These are phyloP conservation scores for Penicillium tannophilum DNA, from an alignment of 495 filamentous ascomycete genomes.

Conservation along the genomic window DNA sequence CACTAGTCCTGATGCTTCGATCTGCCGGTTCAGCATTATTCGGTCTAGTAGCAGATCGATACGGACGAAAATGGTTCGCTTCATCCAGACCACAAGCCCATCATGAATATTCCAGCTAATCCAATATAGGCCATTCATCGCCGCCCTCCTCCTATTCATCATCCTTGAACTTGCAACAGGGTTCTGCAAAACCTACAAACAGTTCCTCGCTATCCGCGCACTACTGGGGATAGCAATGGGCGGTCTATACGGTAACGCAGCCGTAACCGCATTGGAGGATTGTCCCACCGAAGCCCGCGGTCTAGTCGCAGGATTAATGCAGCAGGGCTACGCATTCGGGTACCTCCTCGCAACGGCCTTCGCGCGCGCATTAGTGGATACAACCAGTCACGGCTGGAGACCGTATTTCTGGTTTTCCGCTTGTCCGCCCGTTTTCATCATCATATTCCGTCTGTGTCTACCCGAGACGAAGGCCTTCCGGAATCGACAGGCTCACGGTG, in stretches of 20 bases:
- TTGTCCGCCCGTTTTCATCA: slow-evolving; percentile 72
- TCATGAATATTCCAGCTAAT: background rate
- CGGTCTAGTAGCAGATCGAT: slow-evolving; percentile 74
- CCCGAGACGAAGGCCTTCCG: slow-evolving; percentile 69
- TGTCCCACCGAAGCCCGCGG: slow-evolving; percentile 70
- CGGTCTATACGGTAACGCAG: slow-evolving; percentile 82
- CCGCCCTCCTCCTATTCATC: slow-evolving; percentile 80
- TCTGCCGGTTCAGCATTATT: slow-evolving; percentile 72
- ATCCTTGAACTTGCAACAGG: slow-evolving; percentile 73
- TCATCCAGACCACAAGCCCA: background rate
- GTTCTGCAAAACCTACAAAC: slow-evolving; percentile 69
- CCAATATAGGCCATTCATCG: slow-evolving; percentile 58
- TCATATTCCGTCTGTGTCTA: slow-evolving; percentile 68
- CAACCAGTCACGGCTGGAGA: slow-evolving; percentile 68
- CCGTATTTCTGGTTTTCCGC: slow-evolving; percentile 83
- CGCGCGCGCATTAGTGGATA: slow-evolving; percentile 65
- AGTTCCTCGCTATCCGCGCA: slow-evolving; percentile 74
- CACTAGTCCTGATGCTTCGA: slow-evolving; percentile 75
- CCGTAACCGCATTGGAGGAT: slow-evolving; percentile 79
- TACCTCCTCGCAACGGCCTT: slow-evolving; percentile 80
- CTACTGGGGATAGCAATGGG: slow-evolving; percentile 86
- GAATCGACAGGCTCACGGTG: slow-evolving; percentile 56
- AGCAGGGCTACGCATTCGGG: slow-evolving; percentile 84
- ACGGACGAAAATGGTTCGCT: slow-evolving; percentile 70
- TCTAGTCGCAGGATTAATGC: slow-evolving; percentile 73